Evolutionary conservation across 169 alveolate species (phyloP).

Genomic region (Plasmodium sp.): DNA sequence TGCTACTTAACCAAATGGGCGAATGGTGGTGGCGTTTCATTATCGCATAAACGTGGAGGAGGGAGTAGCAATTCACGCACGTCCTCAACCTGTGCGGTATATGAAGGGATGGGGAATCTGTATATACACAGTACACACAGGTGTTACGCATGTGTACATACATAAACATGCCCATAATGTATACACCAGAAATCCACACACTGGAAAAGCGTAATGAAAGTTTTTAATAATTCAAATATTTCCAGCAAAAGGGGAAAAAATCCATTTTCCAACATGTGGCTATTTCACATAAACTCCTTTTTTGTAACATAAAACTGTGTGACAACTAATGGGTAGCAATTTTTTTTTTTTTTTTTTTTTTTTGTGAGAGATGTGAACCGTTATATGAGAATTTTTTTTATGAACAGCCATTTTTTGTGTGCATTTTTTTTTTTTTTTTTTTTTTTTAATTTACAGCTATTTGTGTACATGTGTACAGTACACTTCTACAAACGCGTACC

Average conservation of each 20-base stretch:
- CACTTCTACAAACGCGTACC: neutral
- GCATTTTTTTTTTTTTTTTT: slow-evolving; percentile 36
- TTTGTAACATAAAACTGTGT: neutral
- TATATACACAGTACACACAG: neutral
- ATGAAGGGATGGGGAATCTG: neutral
- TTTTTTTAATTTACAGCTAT: slow-evolving; percentile 72
- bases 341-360: neutral
- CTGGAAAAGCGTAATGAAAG: neutral
- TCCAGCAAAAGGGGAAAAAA: neutral
- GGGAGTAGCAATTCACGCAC: neutral
- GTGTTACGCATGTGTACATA: neutral
- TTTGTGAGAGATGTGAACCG: slow-evolving; percentile 46
- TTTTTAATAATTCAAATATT: neutral
- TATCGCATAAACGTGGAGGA: neutral
- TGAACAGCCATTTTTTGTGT: slow-evolving; percentile 59
- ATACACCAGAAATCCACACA: neutral
- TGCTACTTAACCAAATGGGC: neutral
- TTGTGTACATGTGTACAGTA: neutral
- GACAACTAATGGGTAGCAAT: slow-evolving; percentile 6
- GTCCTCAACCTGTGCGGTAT: neutral
- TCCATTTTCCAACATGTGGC: neutral
- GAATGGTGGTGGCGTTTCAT: neutral
- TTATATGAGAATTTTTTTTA: slow-evolving; percentile 20
- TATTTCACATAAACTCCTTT: neutral
- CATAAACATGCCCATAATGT: neutral